phyloP scores from a whole-genome alignment of 441 rosid species.

The Mallotus repandus region DNA sequence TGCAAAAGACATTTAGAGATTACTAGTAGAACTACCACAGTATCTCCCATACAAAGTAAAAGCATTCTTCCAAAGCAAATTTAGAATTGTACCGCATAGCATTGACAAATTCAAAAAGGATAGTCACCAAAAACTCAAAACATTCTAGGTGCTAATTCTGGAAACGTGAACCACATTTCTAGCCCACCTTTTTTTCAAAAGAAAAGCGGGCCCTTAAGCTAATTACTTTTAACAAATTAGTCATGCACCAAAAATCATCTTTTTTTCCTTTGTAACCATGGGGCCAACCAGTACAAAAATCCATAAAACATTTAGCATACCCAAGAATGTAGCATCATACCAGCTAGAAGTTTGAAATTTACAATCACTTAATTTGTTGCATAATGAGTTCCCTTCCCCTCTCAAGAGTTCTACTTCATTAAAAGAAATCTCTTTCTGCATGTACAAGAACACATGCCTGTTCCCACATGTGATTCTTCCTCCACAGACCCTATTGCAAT shows the following conservation, averaged over 20 bases:
- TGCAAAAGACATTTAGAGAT: conserved; percentile 27
- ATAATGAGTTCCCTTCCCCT: neutral
- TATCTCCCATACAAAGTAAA: neutral
- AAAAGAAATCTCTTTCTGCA: neutral
- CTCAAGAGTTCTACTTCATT: neutral
- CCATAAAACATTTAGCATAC: neutral
- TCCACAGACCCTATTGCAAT: neutral
- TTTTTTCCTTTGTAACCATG: neutral
- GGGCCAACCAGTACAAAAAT: neutral
- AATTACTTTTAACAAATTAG: neutral
- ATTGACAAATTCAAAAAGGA: neutral
- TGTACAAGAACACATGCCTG: neutral
- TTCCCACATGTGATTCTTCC: neutral
- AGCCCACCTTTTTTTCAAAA: neutral
- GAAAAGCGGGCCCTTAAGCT: neutral
- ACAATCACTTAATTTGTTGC: neutral
- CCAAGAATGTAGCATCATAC: neutral
- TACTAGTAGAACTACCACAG: neutral
- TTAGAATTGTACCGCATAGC: neutral
- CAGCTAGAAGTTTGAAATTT: neutral
- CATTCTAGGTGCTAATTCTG: neutral
- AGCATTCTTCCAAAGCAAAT: neutral
- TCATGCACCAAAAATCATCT: neutral
- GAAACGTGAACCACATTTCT: neutral
- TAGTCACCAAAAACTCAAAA: neutral